Evolutionary conservation across 2,329 filamentous ascomycete species (phyloP), one percentile per base, ranked within the genome.

Genomic region (Fusarium beomiforme): DNA sequence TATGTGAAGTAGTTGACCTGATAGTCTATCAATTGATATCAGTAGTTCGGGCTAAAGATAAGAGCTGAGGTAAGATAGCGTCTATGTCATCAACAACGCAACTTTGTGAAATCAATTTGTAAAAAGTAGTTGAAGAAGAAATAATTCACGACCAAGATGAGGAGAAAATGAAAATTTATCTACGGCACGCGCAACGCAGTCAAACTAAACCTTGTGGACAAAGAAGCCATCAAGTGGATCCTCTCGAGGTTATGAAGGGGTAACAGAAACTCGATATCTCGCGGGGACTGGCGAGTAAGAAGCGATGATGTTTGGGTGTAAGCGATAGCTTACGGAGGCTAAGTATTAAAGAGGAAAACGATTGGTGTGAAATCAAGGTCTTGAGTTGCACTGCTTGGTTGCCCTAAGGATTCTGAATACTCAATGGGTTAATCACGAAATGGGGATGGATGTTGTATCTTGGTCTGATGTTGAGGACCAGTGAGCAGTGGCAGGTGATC

Each of bases 251-350:
- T 74, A 71, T 68, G 73, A 73, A 74, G 73, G 75, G 76, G 75
- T 77, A 77, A 77, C 75, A 77, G 75, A 76, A 77, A 77, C 74
- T 77, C 67, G 66, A 74, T 51, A 64, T 75, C 59, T 70, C 65
- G 63, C 66, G 46, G 73, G 61, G 61, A 66, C 70, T 75, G 73
- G 58, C 75, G 75, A 76, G 74, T 76, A 60, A 70, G 63, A 47
- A 57, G 65, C 47, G 47, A 51, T 37, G 13, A 16, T 51, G 47
- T 39, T 51, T 51, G 47, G 47, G 31, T 51, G 47, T 37, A 54
- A 44, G 70, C 61, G 61, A 61, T 69, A 46, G 47, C 47, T 34
- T 59, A 69, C 42, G 64, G 59, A 67, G 68, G 34, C 55, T 61
- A 59, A 61, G 49, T 41, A 55, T 55, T 29, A 59, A 37, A 51